Evolutionary conservation across 2,329 filamentous ascomycete genomes (phyloP), one percentile per base, ranked within the genome.

Genomic region (Aschersonia sp.): DNA sequence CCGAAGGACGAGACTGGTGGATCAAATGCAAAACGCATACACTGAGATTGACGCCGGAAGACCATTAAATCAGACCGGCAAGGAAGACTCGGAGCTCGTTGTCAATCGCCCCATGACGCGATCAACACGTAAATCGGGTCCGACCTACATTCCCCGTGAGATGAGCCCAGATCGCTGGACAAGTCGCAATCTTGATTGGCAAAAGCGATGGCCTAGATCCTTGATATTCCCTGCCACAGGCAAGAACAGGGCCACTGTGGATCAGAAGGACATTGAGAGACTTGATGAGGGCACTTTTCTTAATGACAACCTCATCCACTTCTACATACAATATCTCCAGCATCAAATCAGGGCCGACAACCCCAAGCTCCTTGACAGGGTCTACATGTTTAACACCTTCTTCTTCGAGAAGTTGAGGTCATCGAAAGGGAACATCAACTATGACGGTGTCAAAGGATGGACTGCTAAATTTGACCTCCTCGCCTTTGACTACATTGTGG

Each of bases 301-400:
- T 42, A 98, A 98, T 59, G 92, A 98, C 66, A 95, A 87, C 57
- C 68, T 98, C 31, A 85, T 98, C 54, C 81, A 78, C 46, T 96
- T 96, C 60, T 95, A 94, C 59, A 71, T 95, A 48, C 80, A 83
- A 32, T 85, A 81, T 55, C 68, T 90, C 5, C 80, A 89, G 58
- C 67, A 75, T 49, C 65, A 74, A 42, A 62, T 84, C 37, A 73
- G 79, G 52, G 63, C 68, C 40, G 67, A 72, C 9, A 69, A 72
- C 2, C 72, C 77, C 1, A 68, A 78, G 43, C 55, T 81, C 4
- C 67, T 79, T 0, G 69, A 78, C 50, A 78, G 79, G 46, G 79
- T 94, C 4, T 87, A 94, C 60, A 85, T 95, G 55, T 90, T 94
- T 69, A 97, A 89, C 60, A 92, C 87, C 0, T 95, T 87, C 64